Percentiles rank a stretch among this genome's conserved stretches.
These are phyloP conservation scores for Coriolopsis trogii DNA, from an alignment of 1,284 basidiomycete species.

Conservation along the genomic window DNA sequence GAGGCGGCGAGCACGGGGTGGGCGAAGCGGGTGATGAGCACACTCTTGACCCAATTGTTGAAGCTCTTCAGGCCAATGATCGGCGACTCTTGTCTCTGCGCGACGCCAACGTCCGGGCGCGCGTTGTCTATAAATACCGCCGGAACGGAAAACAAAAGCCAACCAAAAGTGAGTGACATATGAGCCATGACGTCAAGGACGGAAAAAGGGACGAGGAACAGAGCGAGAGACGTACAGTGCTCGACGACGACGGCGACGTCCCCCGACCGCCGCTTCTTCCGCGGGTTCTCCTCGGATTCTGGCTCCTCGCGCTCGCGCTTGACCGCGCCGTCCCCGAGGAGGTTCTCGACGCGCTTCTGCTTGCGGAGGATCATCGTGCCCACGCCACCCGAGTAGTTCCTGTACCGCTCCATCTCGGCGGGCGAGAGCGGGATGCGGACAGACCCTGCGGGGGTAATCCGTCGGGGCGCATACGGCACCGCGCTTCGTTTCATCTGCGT, in stretches of 20 bases:
- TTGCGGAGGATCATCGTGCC: constrained; percentile 61
- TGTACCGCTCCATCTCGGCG: constrained; percentile 64
- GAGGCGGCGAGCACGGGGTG: constrained; percentile 56
- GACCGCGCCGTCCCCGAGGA: constrained; percentile 18
- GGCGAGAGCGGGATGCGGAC: constrained; percentile 67
- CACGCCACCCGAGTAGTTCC: constrained; percentile 53
- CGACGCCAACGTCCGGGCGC: constrained; percentile 88
- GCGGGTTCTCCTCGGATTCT: constrained; percentile 42
- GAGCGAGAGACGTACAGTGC: constrained; percentile 58
- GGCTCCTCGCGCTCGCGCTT: constrained; percentile 56
- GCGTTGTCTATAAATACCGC: constrained; percentile 75
- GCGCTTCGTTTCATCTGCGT: constrained; percentile 23
- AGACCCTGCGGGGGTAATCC: constrained; percentile 61
- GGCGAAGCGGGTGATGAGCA: constrained; percentile 87
- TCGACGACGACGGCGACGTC: constrained; percentile 71
- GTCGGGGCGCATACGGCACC: constrained; percentile 67
- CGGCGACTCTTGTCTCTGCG: constrained; percentile 86
- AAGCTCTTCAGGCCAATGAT: constrained; percentile 97
- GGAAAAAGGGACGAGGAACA: constrained; percentile 21
- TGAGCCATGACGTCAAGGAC: constrained; percentile 11
- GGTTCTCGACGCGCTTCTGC: constrained; percentile 55
- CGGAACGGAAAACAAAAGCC: background rate
- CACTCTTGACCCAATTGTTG: constrained; percentile 99
- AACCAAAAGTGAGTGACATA: constrained; percentile 4
- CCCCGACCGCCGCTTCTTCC: constrained; percentile 55